Evolutionary conservation across 1,284 basidiomycete genomes (phyloP).

Genomic region (Omphalotus olearius): DNA sequence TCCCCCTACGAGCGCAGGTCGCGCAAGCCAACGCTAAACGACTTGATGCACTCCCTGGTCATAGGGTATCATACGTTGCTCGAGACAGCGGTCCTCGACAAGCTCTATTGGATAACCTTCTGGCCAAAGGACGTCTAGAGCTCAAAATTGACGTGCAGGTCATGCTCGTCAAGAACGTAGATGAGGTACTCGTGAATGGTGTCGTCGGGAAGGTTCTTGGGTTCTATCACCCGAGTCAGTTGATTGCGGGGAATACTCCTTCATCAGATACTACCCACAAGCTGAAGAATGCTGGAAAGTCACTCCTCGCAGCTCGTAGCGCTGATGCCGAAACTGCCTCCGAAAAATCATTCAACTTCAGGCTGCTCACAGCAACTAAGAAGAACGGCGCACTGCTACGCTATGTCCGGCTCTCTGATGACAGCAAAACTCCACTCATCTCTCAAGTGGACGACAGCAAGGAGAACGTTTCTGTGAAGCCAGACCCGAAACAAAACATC

Average conservation of each 20-base stretch:
- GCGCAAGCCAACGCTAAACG: conserved; percentile 29
- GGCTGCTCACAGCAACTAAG: conserved; percentile 12
- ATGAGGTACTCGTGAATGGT: conserved; percentile 74
- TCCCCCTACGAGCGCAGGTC: conserved; percentile 32
- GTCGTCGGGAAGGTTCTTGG: conserved; percentile 64
- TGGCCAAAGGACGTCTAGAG: conserved; percentile 43
- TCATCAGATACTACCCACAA: conserved; percentile 7
- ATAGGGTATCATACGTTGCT: conserved; percentile 24
- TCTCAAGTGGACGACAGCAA: conserved; percentile 23
- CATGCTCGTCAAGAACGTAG: conserved; percentile 78
- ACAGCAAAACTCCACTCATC: conserved; percentile 21
- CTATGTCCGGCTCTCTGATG: conserved; percentile 17
- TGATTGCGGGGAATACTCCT: background rate
- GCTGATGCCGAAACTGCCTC: background rate
- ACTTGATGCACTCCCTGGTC: conserved; percentile 24
- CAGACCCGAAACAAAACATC: conserved; percentile 2
- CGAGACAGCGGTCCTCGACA: conserved; percentile 33
- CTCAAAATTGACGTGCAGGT: conserved; percentile 57
- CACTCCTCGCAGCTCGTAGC: background rate
- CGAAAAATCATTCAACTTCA: conserved; percentile 14
- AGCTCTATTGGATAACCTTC: conserved; percentile 41
- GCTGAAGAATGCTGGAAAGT: conserved; percentile 9
- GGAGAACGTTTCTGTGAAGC: conserved; percentile 4
- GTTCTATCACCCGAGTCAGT: conserved; percentile 33
- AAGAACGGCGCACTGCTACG: conserved; percentile 19